Percentiles rank a stretch among this genome's conserved stretches.
Evolutionary conservation across 2,329 filamentous ascomycete genomes (phyloP).

Genomic region (Nemania sp.): DNA sequence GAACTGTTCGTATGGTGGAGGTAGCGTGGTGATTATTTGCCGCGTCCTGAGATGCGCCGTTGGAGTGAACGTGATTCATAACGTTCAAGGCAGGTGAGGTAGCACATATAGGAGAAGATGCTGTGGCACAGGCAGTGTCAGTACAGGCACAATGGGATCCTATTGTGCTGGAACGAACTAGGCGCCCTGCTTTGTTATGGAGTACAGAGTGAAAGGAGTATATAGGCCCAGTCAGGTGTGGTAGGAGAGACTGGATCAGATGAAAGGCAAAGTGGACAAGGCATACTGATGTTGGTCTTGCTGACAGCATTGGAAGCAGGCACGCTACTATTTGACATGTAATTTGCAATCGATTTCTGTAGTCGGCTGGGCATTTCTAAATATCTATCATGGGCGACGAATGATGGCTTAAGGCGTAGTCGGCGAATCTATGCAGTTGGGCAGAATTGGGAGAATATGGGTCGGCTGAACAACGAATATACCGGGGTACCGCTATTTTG

Average conservation of each 20-base stretch:
- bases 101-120: conserved; percentile 27
- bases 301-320: conserved; percentile 13
- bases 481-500: too few relatives aligned
- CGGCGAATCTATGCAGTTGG: background rate
- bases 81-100: conserved; percentile 28
- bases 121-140: conserved; percentile 28
- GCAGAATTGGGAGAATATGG: background rate
- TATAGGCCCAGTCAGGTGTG: background rate
- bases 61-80: conserved; percentile 30
- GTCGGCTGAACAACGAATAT: too few relatives aligned
- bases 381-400: conserved; percentile 3
- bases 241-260: conserved; percentile 2
- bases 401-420: background rate
- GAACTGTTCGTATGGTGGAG: conserved; percentile 59
- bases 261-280: conserved; percentile 15
- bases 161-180: conserved; percentile 7
- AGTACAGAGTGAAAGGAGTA: background rate
- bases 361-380: conserved; percentile 41
- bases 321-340: conserved; percentile 3
- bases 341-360: conserved; percentile 32
- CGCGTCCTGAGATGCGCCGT: conserved; percentile 28
- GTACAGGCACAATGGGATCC: conserved; percentile 26
- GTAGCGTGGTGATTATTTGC: conserved; percentile 40
- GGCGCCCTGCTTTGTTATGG: conserved; percentile 27
- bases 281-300: conserved; percentile 37